phyloP scores from a whole-genome alignment of 306 rosid genomes.

The Acacia melanoxylon region DNA sequence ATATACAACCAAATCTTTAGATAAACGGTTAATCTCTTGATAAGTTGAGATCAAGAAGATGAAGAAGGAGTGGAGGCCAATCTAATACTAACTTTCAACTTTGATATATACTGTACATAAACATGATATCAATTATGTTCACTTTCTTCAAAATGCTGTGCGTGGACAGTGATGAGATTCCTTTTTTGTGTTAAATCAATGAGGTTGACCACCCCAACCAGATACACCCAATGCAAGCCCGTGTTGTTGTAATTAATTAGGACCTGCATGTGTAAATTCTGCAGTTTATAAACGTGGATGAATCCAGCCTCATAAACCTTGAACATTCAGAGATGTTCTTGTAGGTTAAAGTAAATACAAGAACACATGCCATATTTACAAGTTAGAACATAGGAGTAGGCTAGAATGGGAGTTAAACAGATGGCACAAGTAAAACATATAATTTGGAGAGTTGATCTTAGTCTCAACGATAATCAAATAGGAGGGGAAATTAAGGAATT shows the following conservation, averaged over 20 bases:
- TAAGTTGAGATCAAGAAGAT: neutral
- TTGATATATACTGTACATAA: neutral
- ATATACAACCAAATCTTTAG: too few relatives aligned
- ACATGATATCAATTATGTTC: neutral
- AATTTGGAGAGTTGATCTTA: too few relatives aligned
- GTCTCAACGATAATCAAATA: too few relatives aligned
- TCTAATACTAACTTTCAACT: neutral
- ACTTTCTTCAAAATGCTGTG: neutral
- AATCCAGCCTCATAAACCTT: slow-evolving; percentile 14
- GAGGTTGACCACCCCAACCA: neutral
- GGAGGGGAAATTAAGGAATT: too few relatives aligned
- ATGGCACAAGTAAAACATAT: neutral
- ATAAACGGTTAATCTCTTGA: neutral
- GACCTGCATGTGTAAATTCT: slow-evolving; percentile 39
- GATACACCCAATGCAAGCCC: neutral
- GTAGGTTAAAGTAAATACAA: neutral
- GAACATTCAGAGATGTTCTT: slow-evolving; percentile 8
- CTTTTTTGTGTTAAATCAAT: neutral
- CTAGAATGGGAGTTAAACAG: neutral
- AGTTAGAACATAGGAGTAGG: neutral
- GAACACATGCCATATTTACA: neutral
- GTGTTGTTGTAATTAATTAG: neutral
- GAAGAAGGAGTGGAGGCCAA: neutral
- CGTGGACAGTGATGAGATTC: neutral
- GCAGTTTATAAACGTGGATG: slow-evolving; percentile 39